Evolutionary conservation across 768 basidiomycete genomes (phyloP), one percentile per base, ranked within the genome.

Genomic region (Podaxis sp.): DNA sequence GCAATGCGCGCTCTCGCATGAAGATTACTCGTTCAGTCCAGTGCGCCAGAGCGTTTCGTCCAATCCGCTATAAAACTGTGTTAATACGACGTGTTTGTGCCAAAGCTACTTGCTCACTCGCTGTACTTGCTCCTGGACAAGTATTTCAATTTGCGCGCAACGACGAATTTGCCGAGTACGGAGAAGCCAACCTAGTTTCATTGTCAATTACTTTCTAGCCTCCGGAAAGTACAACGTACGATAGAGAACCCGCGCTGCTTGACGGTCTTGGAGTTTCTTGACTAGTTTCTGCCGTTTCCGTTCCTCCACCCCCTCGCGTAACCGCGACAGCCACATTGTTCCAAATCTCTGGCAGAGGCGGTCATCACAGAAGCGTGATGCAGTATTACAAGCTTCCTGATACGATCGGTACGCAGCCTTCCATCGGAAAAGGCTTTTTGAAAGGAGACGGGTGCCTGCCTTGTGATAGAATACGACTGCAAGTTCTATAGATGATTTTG

Each of bases 21-120:
- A 84, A 84, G 60, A 92, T 88, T 6, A 91, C 86, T 4, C 83
- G 81, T 64, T 86, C 85, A 7, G 85, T 90, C 91, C 91, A 94
- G 44, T 68, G 73, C 18, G 73, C 69, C 59, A 93, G 69, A 2
- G 78, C 66, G 47, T 72, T 68, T n/a, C 72, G 71, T 62, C 86
- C 65, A 52, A 83, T 71, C 55, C 85, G 82, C 90, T 91, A 62
- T 47, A 54, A 38, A 59, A 37, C 37, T 5, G 21, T 35, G 18
- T 44, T 16, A 44, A 9, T 64, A 53, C 58, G 14, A 42, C 42
- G n/a, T 48, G 47, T 38, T 16, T 11, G n/a, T 14, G 11, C 2
- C 10, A 13, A 50, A 47, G 21, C 4, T 11, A 38, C 5, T 35
- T 18, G 16, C 63, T 54, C 46, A 73, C 86, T 70, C 74, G 72